Base-by-base conservation (phyloP, 345 rosid species). In the Streptanthus diversifolius region DNA sequence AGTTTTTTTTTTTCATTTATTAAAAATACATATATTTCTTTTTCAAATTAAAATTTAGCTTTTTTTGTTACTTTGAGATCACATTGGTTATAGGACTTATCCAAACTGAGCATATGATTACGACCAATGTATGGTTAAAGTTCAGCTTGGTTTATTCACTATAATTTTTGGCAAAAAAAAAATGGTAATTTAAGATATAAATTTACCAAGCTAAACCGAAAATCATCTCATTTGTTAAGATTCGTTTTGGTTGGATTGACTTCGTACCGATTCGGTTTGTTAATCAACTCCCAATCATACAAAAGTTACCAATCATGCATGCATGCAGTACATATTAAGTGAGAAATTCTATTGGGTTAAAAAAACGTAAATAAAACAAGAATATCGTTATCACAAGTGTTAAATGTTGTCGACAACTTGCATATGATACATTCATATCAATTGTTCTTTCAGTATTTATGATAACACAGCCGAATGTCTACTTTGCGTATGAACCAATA, bases 361-460 rank as follows among this genome's bases (percentile, higher is more conserved):
- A 35, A 51, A 47, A 18, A 15, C 8, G 59, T 35, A 60, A 70
- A 69, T 2, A 19, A 53, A 55, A 62, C 49, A 76, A 62, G 37
- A 69, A 45, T 21, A 69, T 70, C 75, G 72, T 70, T 63, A 37
- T 76, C 80, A 70, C 9, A 36, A 76, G 80, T 56, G 22, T 63
- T 76, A 76, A 76, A 75, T 76, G 75, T 48, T 48, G 25, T 37
- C 71, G 47, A 2, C 80, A 63, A 70, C 60, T 76, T 55, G 80
- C 76, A 30, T 56, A 56, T 56, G 76, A 56, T n/a, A 64, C 40
- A 56, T 76, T 57, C 37, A 55, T 47, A 63, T 70, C 80, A 63
- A 39, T 55, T 47, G 64, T 29, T 63, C 79, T 68, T 53, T 52
- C 64, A 68, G 19, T 39, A 74, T 74, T 75, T 68, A 68, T 68